Percentiles rank a stretch among this genome's conserved stretches.
phyloP scores from a whole-genome alignment of 768 basidiomycete species.

The Xerocomus potaroensis region DNA sequence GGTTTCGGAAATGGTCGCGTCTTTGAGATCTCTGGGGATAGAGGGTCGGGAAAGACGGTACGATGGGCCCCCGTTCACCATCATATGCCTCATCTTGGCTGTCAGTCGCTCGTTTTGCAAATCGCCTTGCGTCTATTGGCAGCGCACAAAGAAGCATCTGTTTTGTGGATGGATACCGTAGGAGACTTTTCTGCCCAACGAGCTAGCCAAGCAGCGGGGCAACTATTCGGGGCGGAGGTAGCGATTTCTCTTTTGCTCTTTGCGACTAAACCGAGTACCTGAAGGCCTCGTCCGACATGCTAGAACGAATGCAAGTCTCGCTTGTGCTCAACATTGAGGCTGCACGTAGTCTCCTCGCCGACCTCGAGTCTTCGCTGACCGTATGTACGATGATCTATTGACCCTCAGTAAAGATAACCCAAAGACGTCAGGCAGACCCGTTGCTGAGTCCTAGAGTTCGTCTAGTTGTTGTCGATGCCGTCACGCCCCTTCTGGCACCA shows the following conservation, averaged over 20 bases:
- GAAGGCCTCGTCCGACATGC: constrained; percentile 31
- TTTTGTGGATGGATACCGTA: constrained; percentile 69
- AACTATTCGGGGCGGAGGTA: constrained; percentile 22
- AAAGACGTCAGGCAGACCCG: constrained; percentile 10
- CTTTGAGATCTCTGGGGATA: constrained; percentile 67
- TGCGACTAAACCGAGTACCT: constrained; percentile 2
- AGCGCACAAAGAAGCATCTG: constrained; percentile 33
- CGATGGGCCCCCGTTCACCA: constrained; percentile 15
- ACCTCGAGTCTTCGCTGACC: constrained; percentile 30
- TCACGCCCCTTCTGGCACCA: constrained; percentile 63
- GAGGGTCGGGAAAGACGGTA: constrained; percentile 67
- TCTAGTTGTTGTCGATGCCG: constrained; percentile 59
- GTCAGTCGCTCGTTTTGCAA: constrained; percentile 60
- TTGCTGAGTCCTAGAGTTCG: constrained; percentile 24
- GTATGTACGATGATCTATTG: constrained; percentile 20
- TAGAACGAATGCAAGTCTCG: constrained; percentile 58
- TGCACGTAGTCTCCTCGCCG: constrained; percentile 48
- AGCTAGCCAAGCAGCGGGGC: constrained; percentile 37
- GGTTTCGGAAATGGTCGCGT: constrained; percentile 50
- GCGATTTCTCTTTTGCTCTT: constrained; percentile 12
- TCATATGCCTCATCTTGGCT: constrained; percentile 2
- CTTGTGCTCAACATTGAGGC: constrained; percentile 55
- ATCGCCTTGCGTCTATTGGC: constrained; percentile 52
- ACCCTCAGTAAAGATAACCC: constrained; percentile 1
- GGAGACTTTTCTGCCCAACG: constrained; percentile 60